Evolutionary conservation across 176 grass and related monocot species (phyloP).

Genomic region (Aegilops bicornis): DNA sequence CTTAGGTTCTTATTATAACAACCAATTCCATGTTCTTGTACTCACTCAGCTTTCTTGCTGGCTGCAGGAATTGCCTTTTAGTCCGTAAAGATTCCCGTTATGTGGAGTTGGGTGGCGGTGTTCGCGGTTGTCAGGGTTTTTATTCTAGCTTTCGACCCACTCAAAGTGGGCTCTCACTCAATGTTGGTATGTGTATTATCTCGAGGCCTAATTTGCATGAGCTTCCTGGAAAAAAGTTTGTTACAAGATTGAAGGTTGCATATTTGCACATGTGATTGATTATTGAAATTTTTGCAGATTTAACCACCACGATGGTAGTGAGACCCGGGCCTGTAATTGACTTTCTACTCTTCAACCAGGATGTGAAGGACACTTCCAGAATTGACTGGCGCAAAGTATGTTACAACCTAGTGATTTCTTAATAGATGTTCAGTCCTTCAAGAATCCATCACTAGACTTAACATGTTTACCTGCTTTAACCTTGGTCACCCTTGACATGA

Average conservation of each 20-base stretch:
- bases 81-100: constrained; percentile 21
- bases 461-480: not conserved
- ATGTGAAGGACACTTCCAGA: not conserved
- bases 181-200: constrained; percentile 50
- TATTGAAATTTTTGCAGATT: not conserved
- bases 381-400: too few relatives aligned
- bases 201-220: too few relatives aligned
- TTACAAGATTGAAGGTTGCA: not conserved
- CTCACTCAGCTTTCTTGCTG: not conserved
- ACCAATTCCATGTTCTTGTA: not conserved
- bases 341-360: not conserved
- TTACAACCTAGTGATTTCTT: too few relatives aligned
- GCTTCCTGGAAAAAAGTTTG: too few relatives aligned
- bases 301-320: not conserved
- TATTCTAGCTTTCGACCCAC: constrained; percentile 85
- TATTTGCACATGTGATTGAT: not conserved
- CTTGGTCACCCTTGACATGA: not conserved
- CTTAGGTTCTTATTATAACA: too few relatives aligned
- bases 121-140: constrained; percentile 83
- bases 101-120: constrained; percentile 78
- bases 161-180: constrained; percentile 77
- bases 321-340: not conserved
- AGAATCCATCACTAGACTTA: too few relatives aligned
- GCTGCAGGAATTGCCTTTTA: constrained; percentile 75
- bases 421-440: not conserved